These are phyloP conservation scores for Candida sonorensis DNA, from an alignment of 805 yeast genomes.

Conservation along the genomic window DNA sequence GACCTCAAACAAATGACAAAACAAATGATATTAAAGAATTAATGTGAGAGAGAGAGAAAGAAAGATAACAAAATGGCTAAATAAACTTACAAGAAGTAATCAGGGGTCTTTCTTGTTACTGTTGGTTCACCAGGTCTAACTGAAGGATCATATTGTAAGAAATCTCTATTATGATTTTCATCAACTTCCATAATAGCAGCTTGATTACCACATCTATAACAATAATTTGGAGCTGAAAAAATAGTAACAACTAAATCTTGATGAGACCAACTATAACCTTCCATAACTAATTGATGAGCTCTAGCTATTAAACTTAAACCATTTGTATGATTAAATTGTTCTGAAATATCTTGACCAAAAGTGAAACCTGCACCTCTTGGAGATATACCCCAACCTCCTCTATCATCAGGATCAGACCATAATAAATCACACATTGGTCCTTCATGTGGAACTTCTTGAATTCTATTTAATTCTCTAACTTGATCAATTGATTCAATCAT, in stretches of 20 bases:
- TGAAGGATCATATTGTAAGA: constrained; percentile 92
- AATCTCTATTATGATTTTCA: constrained; percentile 85
- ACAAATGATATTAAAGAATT: not conserved
- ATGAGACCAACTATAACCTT: constrained; percentile 92
- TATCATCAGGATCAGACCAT: constrained; percentile 97
- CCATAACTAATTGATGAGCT: constrained; percentile 98
- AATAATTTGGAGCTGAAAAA: constrained; percentile 92
- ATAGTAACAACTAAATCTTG: constrained; percentile 92
- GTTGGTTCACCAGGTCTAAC: constrained; percentile 98
- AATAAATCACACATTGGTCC: constrained; percentile 96
- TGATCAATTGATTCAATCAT: constrained; percentile 91
- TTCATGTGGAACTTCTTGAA: constrained; percentile 95
- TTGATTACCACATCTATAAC: constrained; percentile 96
- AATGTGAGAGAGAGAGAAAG: not conserved
- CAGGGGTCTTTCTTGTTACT: constrained; percentile 94
- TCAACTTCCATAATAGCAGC: constrained; percentile 98
- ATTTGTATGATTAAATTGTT: constrained; percentile 88
- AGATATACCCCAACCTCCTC: constrained; percentile 97
- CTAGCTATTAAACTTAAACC: constrained; percentile 81
- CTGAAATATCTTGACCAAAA: constrained; percentile 92
- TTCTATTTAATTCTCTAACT: constrained; percentile 82
- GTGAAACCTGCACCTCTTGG: constrained; percentile 99
- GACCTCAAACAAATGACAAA: not conserved
- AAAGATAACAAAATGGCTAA: not conserved
- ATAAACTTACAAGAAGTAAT: constrained; percentile 69